Evolutionary conservation across 495 filamentous ascomycete genomes (phyloP).

Genomic region (Cladorrhinum samala): DNA sequence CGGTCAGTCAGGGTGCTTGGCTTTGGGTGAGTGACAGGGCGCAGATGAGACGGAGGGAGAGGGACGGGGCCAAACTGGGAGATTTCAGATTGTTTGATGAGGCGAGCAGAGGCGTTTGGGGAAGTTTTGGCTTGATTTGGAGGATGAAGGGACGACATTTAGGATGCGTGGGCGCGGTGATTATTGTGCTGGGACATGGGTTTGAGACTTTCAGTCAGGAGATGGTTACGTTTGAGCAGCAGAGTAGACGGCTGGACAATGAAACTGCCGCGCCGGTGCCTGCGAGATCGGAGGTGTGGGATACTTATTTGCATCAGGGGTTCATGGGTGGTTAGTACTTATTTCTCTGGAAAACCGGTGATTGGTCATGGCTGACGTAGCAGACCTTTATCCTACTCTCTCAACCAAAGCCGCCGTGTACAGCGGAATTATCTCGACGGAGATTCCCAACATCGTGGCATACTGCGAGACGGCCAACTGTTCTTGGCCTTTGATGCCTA

Average conservation of each 20-base stretch:
- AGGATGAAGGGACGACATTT: constrained; percentile 30
- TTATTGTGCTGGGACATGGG: constrained; percentile 28
- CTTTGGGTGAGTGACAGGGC: constrained; percentile 30
- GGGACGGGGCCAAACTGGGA: constrained; percentile 20
- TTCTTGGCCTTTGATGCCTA: constrained; percentile 32
- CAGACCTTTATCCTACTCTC: constrained; percentile 12
- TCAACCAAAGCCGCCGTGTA: constrained; percentile 36
- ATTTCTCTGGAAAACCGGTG: background rate
- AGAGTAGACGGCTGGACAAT: constrained; percentile 11
- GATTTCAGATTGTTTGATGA: constrained; percentile 36
- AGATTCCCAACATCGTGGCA: constrained; percentile 15
- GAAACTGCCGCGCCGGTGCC: constrained; percentile 12
- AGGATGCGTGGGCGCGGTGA: constrained; percentile 31
- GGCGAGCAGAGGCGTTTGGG: constrained; percentile 29
- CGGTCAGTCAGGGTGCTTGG: constrained; percentile 34
- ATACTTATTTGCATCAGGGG: constrained; percentile 18
- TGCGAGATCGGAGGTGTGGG: constrained; percentile 27
- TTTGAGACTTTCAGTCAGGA: constrained; percentile 35
- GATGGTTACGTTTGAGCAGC: constrained; percentile 32
- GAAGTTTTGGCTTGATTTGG: constrained; percentile 28
- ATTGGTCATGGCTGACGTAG: background rate
- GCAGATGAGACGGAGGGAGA: constrained; percentile 18
- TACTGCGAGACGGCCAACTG: constrained; percentile 30
- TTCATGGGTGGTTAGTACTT: constrained; percentile 15
- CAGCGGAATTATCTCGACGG: constrained; percentile 30